These are phyloP conservation scores for Alnus rubra DNA, from an alignment of 306 rosid species.

Conservation along the genomic window DNA sequence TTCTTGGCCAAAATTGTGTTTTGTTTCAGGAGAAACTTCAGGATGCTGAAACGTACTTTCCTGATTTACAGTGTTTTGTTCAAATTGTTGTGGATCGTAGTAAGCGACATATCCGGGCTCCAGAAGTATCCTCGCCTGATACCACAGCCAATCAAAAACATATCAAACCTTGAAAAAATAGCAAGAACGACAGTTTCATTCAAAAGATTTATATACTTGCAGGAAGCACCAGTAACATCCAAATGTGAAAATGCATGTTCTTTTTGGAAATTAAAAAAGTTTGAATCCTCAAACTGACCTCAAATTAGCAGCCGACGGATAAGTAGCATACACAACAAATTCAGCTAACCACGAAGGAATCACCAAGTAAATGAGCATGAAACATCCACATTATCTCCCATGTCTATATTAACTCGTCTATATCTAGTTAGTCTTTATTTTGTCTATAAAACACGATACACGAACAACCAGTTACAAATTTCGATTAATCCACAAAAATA, in stretches of 20 bases:
- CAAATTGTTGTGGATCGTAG: conserved; percentile 39
- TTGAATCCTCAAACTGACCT: not conserved
- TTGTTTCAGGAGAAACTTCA: conserved; percentile 34
- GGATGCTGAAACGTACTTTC: conserved; percentile 36
- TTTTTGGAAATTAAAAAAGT: not conserved
- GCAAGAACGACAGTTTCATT: not conserved
- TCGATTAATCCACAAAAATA: not conserved
- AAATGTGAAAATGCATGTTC: not conserved
- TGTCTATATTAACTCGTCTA: not conserved
- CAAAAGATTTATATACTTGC: not conserved
- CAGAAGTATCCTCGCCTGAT: conserved; percentile 82
- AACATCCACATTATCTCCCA: not conserved
- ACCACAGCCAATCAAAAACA: conserved; percentile 19
- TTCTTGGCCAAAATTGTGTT: conserved; percentile 30
- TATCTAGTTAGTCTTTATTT: not conserved
- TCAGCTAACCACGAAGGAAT: not conserved
- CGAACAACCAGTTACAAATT: not conserved
- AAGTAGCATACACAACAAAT: not conserved
- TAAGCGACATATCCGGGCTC: conserved; percentile 55
- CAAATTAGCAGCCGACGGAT: not conserved
- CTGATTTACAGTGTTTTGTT: conserved; percentile 31
- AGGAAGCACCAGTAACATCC: conserved; percentile 8
- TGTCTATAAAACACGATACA: not conserved
- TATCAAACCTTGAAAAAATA: conserved; percentile 15
- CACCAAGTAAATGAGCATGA: not conserved